These are phyloP conservation scores for Pecoramyces ruminantium DNA, from an alignment of 192 early-diverging fungal species.

Conservation along the genomic window DNA sequence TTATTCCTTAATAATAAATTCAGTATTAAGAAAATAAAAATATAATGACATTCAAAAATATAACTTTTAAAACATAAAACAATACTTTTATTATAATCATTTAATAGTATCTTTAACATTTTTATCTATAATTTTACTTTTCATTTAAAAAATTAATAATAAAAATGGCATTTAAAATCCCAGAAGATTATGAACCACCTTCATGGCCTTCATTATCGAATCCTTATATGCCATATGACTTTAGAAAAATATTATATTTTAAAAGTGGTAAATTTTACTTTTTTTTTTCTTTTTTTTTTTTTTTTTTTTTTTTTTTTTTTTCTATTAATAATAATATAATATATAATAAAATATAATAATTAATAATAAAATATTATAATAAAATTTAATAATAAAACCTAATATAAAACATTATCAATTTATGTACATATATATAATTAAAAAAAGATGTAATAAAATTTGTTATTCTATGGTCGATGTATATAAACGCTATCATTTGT, in stretches of 20 bases:
- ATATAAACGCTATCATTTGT: not conserved
- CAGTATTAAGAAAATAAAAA: too few species aligned
- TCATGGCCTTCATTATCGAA: not conserved
- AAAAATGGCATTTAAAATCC: not conserved
- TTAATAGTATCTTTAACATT: too few species aligned
- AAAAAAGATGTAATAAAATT: not conserved
- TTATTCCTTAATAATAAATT: too few species aligned
- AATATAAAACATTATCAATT: too few species aligned
- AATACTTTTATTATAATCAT: too few species aligned
- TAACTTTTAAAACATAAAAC: too few species aligned
- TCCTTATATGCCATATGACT: not conserved
- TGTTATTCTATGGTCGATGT: not conserved
- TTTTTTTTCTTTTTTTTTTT: not conserved
- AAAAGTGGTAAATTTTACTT: not conserved
- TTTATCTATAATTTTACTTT: too few species aligned
- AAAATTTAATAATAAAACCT: too few species aligned
- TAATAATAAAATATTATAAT: not conserved
- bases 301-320: not conserved
- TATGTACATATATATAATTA: too few species aligned
- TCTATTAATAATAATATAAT: not conserved
- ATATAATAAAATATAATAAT: not conserved
- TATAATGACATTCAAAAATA: too few species aligned
- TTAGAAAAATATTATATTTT: not conserved
- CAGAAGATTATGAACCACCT: not conserved
- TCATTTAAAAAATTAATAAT: too few species aligned